Conservation (phyloP, 2,329 filamentous ascomycete species). For the Botrytis deweyae region DNA sequence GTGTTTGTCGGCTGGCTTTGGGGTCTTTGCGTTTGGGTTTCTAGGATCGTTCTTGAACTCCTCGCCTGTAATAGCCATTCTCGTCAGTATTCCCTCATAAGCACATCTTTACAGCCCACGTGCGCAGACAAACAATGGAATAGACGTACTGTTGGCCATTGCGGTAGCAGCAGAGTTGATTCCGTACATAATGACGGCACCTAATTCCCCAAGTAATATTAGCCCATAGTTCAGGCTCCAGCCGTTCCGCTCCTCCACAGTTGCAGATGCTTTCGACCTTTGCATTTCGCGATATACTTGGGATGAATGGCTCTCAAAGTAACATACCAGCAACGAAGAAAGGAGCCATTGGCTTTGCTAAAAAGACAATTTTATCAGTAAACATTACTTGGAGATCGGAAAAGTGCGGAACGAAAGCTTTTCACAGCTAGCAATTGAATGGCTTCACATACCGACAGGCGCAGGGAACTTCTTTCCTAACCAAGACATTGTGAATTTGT, state of each 20-base stretch:
- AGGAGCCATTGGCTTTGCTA: conserved; percentile 86
- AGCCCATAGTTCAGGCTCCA: conserved; percentile 23
- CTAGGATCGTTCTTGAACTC: conserved; percentile 97
- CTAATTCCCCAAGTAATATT: conserved; percentile 48
- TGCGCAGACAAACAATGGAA: conserved; percentile 30
- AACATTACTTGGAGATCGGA: conserved; percentile 13
- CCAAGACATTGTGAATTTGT: conserved; percentile 66
- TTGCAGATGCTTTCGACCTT: not conserved
- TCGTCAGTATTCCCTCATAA: conserved; percentile 23
- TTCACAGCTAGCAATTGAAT: conserved; percentile 19
- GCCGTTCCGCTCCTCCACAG: not conserved
- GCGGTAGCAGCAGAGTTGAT: conserved; percentile 79
- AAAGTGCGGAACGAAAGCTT: conserved; percentile 21
- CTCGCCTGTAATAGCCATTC: conserved; percentile 58
- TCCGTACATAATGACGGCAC: conserved; percentile 84
- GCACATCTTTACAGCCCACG: not conserved
- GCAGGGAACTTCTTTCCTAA: conserved; percentile 83
- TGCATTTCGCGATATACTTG: not conserved
- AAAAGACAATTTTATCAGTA: conserved; percentile 29
- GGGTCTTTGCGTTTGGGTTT: conserved; percentile 61
- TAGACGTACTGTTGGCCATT: conserved; percentile 74
- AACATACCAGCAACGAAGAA: conserved; percentile 92
- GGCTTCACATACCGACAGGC: conserved; percentile 68
- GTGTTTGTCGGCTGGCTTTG: conserved; percentile 37
- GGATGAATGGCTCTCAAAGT: not conserved